Base-by-base conservation (phyloP, 1,284 basidiomycete genomes). In the Apiotrichum akiyoshidainum region DNA sequence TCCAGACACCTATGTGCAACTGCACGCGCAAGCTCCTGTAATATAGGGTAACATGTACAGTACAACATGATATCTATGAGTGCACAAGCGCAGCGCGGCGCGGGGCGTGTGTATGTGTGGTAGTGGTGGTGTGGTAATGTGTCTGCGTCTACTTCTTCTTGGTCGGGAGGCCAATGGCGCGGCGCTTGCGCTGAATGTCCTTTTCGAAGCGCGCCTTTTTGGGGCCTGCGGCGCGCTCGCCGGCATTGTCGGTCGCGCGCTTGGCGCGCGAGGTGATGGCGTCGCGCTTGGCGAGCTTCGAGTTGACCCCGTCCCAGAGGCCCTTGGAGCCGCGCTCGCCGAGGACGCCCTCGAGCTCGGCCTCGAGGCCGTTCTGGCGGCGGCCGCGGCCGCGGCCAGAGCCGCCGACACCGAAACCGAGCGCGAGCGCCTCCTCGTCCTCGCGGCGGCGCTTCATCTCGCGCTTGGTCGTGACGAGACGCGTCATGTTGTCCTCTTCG, bases 401-500 rank as follows among this genome's bases (percentile, higher is more conserved):
- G 4, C 73, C 72, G 35, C 71, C 73, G 9, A 77, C 70, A 10
- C 75, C 76, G 42, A 75, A 76, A 51, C 96, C 95, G n/a, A 98
- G 81, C 9, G 92, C 92, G 63, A 98, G 81, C 65, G 93, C 90
- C 68, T 86, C 91, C 76, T 99, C 95, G 75, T 99, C 95, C 61
- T 86, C 82, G 57, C 79, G 79, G n/a, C 95, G 82, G 56, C 87
- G 81, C 71, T 83, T 85, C 21, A 84, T 84, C 55, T 97, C 95
- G 71, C 87, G 87, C 83, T 97, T 98, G 75, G 87, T 90, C 83
- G 93, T 88, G 61, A 95, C 84, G 56, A 98, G 76, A 56, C 95
- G 86, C 33, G 89, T 92, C 80, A 98, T 93, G 77, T 97, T 95
- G 55, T 92, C 90, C 77, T 98, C 95, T 79, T 99, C 95, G 77